phyloP scores from a whole-genome alignment of 306 rosid species.

The Malus sieversii region DNA sequence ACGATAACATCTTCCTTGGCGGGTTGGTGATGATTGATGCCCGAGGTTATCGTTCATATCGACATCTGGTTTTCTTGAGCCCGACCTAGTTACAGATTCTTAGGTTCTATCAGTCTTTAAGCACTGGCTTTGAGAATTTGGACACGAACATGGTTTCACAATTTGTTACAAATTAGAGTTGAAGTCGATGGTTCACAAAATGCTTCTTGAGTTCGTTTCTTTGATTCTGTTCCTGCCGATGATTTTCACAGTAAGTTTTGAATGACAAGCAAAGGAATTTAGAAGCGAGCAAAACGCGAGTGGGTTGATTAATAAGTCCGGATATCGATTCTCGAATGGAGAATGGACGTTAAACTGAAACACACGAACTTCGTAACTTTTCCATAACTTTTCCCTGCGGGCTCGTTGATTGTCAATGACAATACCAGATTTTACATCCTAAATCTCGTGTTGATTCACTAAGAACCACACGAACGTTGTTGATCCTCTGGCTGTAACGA shows the following conservation, averaged over 20 bases:
- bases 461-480: too few relatives aligned
- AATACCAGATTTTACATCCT: too few relatives aligned
- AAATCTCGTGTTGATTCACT: too few relatives aligned
- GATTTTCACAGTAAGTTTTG: neutral
- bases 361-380: too few relatives aligned
- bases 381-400: too few relatives aligned
- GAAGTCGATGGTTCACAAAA: neutral
- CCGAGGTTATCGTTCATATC: neutral
- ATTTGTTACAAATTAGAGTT: neutral
- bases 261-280: neutral
- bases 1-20: neutral
- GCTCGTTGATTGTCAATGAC: too few relatives aligned
- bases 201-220: neutral
- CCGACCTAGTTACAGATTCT: neutral
- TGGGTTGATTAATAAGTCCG: too few relatives aligned
- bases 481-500: too few relatives aligned
- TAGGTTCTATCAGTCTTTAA: neutral
- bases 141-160: neutral
- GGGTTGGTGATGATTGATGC: neutral
- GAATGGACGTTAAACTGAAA: too few relatives aligned
- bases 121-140: neutral
- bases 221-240: neutral
- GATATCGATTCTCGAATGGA: too few relatives aligned
- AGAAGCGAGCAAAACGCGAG: neutral
- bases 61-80: neutral